Conservation (phyloP, 1,139 yeast genomes). For the Groenewaldozyma auringiensis region DNA sequence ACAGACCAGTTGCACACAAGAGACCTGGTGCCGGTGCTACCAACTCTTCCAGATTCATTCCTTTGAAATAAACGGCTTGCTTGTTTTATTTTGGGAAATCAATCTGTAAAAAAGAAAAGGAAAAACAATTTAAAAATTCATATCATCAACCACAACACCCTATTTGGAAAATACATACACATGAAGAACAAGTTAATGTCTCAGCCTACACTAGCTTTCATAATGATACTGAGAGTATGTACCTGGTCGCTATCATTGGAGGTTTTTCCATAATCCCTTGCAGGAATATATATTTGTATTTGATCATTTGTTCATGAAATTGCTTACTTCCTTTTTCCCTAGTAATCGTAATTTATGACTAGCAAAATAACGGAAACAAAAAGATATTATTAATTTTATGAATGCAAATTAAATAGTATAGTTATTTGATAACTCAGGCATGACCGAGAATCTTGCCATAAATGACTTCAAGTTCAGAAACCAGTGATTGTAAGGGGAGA, state of each 20-base stretch:
- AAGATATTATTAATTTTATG: too few species aligned
- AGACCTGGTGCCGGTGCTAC: slow-evolving; percentile 85
- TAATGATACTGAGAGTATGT: slow-evolving; percentile 2
- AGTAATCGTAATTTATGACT: too few species aligned
- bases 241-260: not conserved
- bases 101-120: slow-evolving; percentile 7
- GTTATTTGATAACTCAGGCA: slow-evolving; percentile 11
- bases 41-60: slow-evolving; percentile 55
- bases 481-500: slow-evolving; percentile 62
- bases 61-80: slow-evolving; percentile 28
- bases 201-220: not conserved
- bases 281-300: not conserved
- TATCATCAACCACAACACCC: not conserved
- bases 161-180: not conserved
- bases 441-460: slow-evolving; percentile 22
- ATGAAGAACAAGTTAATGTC: not conserved
- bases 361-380: too few species aligned
- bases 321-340: too few species aligned
- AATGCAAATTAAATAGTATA: not conserved
- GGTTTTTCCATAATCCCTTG: not conserved
- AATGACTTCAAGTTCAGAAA: slow-evolving; percentile 45
- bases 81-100: too few species aligned
- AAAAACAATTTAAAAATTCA: slow-evolving; percentile 6
- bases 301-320: not conserved
- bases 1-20: slow-evolving; percentile 99